Evolutionary conservation across 2,329 filamentous ascomycete species (phyloP), one percentile per base, ranked within the genome.

Genomic region (Paecilomyces variotii): DNA sequence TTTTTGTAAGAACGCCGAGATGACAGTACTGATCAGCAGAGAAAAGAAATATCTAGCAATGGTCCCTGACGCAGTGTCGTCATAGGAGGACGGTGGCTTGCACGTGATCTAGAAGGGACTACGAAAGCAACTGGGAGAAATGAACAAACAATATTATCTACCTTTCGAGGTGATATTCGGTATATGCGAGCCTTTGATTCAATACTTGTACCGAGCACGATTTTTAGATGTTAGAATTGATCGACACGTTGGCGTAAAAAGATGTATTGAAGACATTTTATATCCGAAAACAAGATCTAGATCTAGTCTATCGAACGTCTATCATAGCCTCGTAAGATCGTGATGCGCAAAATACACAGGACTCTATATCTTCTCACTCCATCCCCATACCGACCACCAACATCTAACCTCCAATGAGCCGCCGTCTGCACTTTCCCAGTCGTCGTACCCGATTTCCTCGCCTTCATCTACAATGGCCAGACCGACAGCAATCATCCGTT

Each of bases 401-500:
- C 77, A 79, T 34, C 69, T 69, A 7, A 79, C 77, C 53, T 74
- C 76, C 25, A 76, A 62, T 12, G 71, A 74, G 19, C 68, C 68
- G 49, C 76, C 77, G 63, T 76, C 73, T 4, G 69, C 71, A 30
- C 67, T 65, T 61, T 78, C 74, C 78, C 78, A 80, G 60, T 80
- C 78, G 61, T 80, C 78, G 57, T 76, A 77, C 1, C 78, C 78
- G 2, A 67, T 65, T 61, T 80, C 78, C 54, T 76, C 68, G 2
- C 77, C 78, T 57, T 79, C 73, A 56, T 76, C 72, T 83, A 88
- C 64, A 2, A 86, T 66, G 10, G 69, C 78, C 72, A 81, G 76
- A 34, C 76, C 82, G 14, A 84, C 74, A 1, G 74, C 72, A 7
- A 70, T 67, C 84, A 97, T 87, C 26, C 80, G 78, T 7, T 78